Base-by-base conservation (phyloP, 768 basidiomycete genomes). In the Podaxis carcinomalis region DNA sequence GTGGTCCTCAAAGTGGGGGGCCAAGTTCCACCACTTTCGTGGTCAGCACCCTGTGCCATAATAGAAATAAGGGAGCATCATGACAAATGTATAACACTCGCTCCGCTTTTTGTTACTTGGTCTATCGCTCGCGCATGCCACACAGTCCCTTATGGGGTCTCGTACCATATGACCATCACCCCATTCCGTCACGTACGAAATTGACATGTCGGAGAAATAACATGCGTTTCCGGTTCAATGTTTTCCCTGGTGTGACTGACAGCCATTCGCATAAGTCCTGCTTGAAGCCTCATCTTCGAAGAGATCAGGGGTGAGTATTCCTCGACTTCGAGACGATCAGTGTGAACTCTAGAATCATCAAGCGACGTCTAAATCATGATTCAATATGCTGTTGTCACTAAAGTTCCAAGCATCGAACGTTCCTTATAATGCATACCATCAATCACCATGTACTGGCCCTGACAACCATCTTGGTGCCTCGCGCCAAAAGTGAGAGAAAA, bases 301-400 rank as follows among this genome's bases (percentile, higher is more conserved):
- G 50, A 50, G 16, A 23, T 56, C 10, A 21, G 9, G 11, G 10
- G 46, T 35, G 13, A 36, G 47, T 21, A 49, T 47, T 47, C 46
- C 49, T 50, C 47, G 57, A 57, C 49, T 32, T 51, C 46, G 57
- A 57, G 47, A 27, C 35, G 35, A 39, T 51, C 57, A 57, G 46
- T 36, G n/a, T 32, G 46, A 36, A 25, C 40, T 25, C 7, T 19
- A 42, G 13, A 13, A 42, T 19, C 21, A 9, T 10, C 46, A n/a
- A 36, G 52, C 19, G 52, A 54, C 21, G 19, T 39, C 32, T 19
- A 36, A 10, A 13, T 54, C 25, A 7, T 36, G 52, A 21, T 19
- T 25, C 4, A 13, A 3, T 51, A 13, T 32, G 28, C 50, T 5
- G 25, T 7, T 51, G 50, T 51, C 32, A 32, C 32, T 32, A 32